phyloP scores from a whole-genome alignment of 768 basidiomycete species.

The Pulveroboletus sp. region DNA sequence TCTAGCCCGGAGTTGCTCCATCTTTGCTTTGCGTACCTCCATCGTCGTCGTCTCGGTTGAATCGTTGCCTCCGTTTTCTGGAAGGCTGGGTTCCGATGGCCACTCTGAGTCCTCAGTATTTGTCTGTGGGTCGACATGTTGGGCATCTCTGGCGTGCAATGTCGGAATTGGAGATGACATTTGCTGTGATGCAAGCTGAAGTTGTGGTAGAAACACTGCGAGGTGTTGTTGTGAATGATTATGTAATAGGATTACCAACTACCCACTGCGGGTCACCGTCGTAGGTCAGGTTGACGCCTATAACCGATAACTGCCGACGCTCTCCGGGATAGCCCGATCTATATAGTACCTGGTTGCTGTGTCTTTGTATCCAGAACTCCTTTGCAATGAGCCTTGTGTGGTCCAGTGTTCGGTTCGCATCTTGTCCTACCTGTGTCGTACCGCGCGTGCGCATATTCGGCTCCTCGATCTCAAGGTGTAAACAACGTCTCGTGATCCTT shows the following conservation, averaged over 20 bases:
- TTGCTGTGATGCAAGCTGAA: no score
- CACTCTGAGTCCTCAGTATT: constrained; percentile 27
- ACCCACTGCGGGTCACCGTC: no score
- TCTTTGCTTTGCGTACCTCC: constrained; percentile 72
- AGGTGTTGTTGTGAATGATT: no score
- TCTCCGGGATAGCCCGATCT: constrained; percentile 16
- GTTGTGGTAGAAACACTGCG: no score
- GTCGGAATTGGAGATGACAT: no score
- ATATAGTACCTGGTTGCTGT: neutral
- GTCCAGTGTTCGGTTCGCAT: constrained; percentile 3
- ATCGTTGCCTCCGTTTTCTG: constrained; percentile 15
- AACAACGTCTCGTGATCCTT: constrained; percentile 55
- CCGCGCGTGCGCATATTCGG: constrained; percentile 33
- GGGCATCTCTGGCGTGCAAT: neutral
- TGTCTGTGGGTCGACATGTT: neutral
- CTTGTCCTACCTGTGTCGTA: neutral
- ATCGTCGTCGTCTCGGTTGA: constrained; percentile 37
- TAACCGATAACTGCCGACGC: no score
- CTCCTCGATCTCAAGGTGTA: constrained; percentile 31
- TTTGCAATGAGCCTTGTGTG: constrained; percentile 15
- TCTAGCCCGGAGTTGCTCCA: constrained; percentile 69
- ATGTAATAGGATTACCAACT: no score
- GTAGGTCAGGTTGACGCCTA: no score
- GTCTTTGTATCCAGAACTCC: neutral
- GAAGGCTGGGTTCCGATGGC: constrained; percentile 16